Evolutionary conservation across 2,329 filamentous ascomycete genomes (phyloP), one percentile per base, ranked within the genome.

Genomic region (Cercospora nicotianae): DNA sequence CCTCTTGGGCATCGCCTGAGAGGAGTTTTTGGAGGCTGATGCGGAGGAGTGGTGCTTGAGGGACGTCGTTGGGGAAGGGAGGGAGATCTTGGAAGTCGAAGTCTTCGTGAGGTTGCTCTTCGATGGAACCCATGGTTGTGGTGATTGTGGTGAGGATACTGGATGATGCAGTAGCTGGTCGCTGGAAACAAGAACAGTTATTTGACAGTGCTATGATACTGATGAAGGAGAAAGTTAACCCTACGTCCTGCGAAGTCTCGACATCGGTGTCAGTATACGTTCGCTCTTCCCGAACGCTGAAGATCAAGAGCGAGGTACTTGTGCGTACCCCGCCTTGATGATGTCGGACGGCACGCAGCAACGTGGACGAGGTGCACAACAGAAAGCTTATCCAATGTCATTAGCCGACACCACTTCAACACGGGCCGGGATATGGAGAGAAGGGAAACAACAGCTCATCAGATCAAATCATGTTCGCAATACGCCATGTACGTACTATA

Each of bases 41-140:
- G 20, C 79, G 78, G 26, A 83, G 76, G 33, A 84, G 78, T 12
- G 82, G 82, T 5, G 81, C 82, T 12, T 79, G 82, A 28, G 78
- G 76, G 16, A 84, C 74, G 65, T 81, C 73, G 3, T 75, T 70
- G 13, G 82, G 81, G 64, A 84, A 83, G 0, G 80, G 80, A 51
- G 82, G 77, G 16, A 74, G 65, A 39, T 65, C 18, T 9, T 60
- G 33, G 57, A 72, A 70, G 28, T 60, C 59, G 33, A 71, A 64
- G 42, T 67, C 62, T 31, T 70, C 48, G n/a, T 63, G 53, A 53
- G 57, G 6, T 9, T 20, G 48, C 23, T 60, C 23, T 31, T 45
- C 30, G 18, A 67, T 67, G 23, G 65, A 69, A 13, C 61, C 64
- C 67, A 69, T 69, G 60, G 7, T 59, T 12, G 23, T 26, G 5